Conservation (phyloP, 108 stramenopile genomes). For the Fragilaria crotonensis region DNA sequence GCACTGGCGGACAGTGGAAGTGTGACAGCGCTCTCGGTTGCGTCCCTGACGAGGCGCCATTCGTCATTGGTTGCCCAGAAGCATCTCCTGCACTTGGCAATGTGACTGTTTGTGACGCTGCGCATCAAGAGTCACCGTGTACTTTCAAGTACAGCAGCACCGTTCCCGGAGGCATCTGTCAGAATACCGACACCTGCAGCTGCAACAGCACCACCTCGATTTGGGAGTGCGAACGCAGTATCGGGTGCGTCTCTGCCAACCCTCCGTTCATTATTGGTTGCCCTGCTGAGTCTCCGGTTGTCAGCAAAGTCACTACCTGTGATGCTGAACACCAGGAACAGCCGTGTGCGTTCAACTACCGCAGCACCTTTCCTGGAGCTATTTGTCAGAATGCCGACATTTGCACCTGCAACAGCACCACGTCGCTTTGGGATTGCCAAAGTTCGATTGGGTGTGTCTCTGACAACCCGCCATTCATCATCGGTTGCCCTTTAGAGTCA, state of each 20-base stretch:
- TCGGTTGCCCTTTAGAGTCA: background rate
- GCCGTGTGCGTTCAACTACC: background rate
- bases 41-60: background rate
- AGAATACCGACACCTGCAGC: background rate
- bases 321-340: background rate
- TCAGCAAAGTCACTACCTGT: background rate
- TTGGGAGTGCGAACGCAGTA: background rate
- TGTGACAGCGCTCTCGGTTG: background rate
- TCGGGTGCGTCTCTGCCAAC: background rate
- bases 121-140: background rate
- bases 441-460: background rate
- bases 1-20: background rate
- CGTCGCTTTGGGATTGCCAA: background rate
- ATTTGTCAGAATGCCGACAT: background rate
- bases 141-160: background rate
- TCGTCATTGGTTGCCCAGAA: background rate
- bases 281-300: background rate
- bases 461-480: background rate
- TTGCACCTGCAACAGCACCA: background rate
- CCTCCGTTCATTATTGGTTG: constrained; percentile 4
- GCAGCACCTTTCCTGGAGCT: background rate
- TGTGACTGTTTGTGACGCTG: background rate
- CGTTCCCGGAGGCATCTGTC: background rate
- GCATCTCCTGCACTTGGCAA: background rate
- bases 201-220: background rate